A percentile compares a stretch with the other conserved stretches of the same genome.
Conservation (phyloP, 1,139 yeast genomes). For the Chernovozyma sophiae-reginae region DNA sequence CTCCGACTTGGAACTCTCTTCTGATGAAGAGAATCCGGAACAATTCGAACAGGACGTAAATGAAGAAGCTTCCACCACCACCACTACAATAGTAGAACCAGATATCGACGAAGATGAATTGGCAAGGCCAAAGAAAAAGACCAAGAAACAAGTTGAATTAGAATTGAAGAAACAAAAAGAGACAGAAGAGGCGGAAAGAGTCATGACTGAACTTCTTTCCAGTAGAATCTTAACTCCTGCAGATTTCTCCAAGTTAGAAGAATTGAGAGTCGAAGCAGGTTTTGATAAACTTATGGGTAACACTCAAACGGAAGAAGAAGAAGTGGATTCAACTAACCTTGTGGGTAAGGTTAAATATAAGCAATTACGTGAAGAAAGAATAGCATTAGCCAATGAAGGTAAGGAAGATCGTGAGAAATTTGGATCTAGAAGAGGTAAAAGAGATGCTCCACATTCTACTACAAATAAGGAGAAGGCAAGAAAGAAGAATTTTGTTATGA, state of each 20-base stretch:
- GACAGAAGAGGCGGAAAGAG: conserved; percentile 27
- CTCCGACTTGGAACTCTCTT: conserved; percentile 36
- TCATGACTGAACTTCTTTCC: conserved; percentile 63
- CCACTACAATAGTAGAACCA: conserved; percentile 5
- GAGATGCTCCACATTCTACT: conserved; percentile 78
- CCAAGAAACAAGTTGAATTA: conserved; percentile 23
- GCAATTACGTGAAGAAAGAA: conserved; percentile 83
- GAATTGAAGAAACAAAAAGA: conserved; percentile 13
- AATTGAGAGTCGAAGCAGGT: conserved; percentile 79
- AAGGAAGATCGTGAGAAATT: conserved; percentile 88
- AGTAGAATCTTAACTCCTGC: conserved; percentile 90
- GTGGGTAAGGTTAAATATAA: conserved; percentile 85
- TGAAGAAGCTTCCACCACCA: conserved; percentile 4
- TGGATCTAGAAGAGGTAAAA: conserved; percentile 82
- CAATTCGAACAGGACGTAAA: conserved; percentile 3
- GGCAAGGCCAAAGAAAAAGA: conserved; percentile 20
- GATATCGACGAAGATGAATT: conserved; percentile 35
- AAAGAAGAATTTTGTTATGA: conserved; percentile 98
- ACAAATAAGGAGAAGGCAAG: conserved; percentile 95
- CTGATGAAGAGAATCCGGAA: conserved; percentile 7
- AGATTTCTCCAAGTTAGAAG: conserved; percentile 92
- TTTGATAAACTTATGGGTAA: conserved; percentile 68
- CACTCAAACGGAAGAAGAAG: conserved; percentile 66
- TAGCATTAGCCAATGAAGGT: conserved; percentile 85
- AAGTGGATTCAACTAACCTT: conserved; percentile 73